A percentile compares a stretch with the other conserved stretches of the same genome.
Evolutionary conservation across 495 filamentous ascomycete species (phyloP).

Genomic region (Daldinia concentrica): DNA sequence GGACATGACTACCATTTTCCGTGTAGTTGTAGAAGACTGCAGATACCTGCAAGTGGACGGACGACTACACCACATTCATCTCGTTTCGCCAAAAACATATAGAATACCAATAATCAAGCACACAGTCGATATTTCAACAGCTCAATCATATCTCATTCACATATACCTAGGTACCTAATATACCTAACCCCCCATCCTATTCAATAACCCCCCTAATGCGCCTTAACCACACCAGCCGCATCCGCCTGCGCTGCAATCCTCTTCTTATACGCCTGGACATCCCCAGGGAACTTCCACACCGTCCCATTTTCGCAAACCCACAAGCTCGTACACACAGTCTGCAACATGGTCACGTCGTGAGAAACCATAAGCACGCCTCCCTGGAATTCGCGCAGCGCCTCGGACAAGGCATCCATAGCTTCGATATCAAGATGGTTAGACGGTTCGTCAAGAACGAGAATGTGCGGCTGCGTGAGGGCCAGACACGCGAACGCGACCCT

Average conservation of each 20-base stretch:
- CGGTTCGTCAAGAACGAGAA: slow-evolving; percentile 97
- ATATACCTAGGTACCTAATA: neutral
- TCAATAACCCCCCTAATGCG: slow-evolving; percentile 48
- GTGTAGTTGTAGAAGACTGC: neutral
- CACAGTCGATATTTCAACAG: neutral
- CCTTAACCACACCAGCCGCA: slow-evolving; percentile 79
- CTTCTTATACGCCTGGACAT: slow-evolving; percentile 98
- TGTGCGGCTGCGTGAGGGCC: slow-evolving; percentile 91
- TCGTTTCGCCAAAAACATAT: neutral
- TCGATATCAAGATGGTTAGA: slow-evolving; percentile 99
- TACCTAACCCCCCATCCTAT: neutral
- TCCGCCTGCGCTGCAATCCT: slow-evolving; percentile 91
- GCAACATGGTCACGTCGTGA: slow-evolving; percentile 98
- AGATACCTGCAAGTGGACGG: neutral
- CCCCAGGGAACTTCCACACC: slow-evolving; percentile 95
- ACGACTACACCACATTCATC: neutral
- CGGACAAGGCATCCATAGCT: slow-evolving; percentile 94
- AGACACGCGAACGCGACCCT: slow-evolving; percentile 97
- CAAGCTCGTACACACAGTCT: slow-evolving; percentile 90
- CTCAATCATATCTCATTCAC: slow-evolving; percentile 4
- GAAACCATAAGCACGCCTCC: slow-evolving; percentile 98
- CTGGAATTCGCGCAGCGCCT: slow-evolving; percentile 84
- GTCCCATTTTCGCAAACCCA: slow-evolving; percentile 98
- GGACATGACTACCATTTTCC: too few species aligned
- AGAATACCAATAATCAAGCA: neutral